A percentile compares a stretch with the other conserved stretches of the same genome.
Evolutionary conservation across 2,329 filamentous ascomycete genomes (phyloP).

Genomic region (Pyrenochaeta sp.): DNA sequence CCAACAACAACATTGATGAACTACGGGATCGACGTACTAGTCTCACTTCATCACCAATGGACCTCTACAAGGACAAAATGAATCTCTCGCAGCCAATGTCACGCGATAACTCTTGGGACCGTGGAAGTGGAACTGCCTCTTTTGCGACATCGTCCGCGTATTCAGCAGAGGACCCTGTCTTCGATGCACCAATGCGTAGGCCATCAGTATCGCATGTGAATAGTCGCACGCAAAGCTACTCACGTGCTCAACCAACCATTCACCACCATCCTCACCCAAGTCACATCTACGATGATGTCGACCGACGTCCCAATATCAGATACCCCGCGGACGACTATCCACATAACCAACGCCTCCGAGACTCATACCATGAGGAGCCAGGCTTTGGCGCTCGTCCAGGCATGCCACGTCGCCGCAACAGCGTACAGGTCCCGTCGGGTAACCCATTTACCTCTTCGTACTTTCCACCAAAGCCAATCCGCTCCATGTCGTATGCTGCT

Average conservation of each 20-base stretch:
- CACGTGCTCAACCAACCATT: not conserved
- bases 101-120: constrained; percentile 23
- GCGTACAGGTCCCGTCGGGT: constrained; percentile 4
- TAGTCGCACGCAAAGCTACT: constrained; percentile 4
- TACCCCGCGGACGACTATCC: constrained; percentile 19
- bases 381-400: constrained; percentile 5
- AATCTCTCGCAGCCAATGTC: constrained; percentile 21
- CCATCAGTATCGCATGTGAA: constrained; percentile 4
- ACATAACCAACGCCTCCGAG: not conserved
- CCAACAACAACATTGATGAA: constrained; percentile 13
- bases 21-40: constrained; percentile 16
- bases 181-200: constrained; percentile 18
- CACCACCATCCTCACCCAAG: constrained; percentile 11
- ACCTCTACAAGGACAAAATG: constrained; percentile 11
- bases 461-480: constrained; percentile 15
- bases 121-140: constrained; percentile 31
- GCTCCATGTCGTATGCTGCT: constrained; percentile 10
- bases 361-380: constrained; percentile 14
- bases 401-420: constrained; percentile 19
- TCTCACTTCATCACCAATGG: constrained; percentile 14
- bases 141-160: constrained; percentile 25
- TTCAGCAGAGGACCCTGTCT: constrained; percentile 29
- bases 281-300: constrained; percentile 15
- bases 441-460: constrained; percentile 13
- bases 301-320: constrained; percentile 2